Conservation (phyloP, 768 basidiomycete species). For the Boletus insuetus region DNA sequence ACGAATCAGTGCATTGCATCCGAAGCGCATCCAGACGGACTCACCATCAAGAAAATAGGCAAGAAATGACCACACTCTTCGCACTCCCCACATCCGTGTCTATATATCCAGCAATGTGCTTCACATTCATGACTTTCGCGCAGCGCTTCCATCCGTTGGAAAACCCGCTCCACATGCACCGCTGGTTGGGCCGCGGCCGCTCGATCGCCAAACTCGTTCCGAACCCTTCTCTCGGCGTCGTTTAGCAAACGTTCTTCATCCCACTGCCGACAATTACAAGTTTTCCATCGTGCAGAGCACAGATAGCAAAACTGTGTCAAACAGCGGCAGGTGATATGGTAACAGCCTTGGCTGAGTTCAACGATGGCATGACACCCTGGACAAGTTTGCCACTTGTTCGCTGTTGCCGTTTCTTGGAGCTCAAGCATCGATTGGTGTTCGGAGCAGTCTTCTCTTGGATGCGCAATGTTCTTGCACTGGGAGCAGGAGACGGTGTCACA, state of each 20-base stretch:
- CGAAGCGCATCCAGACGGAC: constrained; percentile 5
- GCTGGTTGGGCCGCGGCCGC: constrained; percentile 14
- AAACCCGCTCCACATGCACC: constrained; percentile 18
- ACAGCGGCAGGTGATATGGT: constrained; percentile 60
- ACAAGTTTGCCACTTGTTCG: constrained; percentile 59
- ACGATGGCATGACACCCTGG: constrained; percentile 55
- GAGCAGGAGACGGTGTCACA: constrained; percentile 45
- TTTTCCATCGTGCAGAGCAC: constrained; percentile 62
- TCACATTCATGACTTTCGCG: constrained; percentile 55
- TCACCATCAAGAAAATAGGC: constrained; percentile 45
- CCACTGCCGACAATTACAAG: constrained; percentile 61
- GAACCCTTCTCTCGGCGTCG: constrained; percentile 24
- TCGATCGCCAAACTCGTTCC: constrained; percentile 21
- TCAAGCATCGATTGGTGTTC: constrained; percentile 43
- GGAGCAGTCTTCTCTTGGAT: constrained; percentile 39
- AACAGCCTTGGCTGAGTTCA: constrained; percentile 56
- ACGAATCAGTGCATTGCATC: background rate
- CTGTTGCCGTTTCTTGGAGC: constrained; percentile 43
- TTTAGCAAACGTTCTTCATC: constrained; percentile 45
- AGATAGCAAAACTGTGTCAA: constrained; percentile 59
- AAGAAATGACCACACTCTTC: constrained; percentile 44
- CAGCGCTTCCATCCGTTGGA: constrained; percentile 34
- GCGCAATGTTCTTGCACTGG: constrained; percentile 47
- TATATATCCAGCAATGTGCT: constrained; percentile 43
- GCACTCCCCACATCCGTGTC: constrained; percentile 43